Base-by-base conservation (phyloP, 306 rosid genomes). In the Hippophae rhamnoides region DNA sequence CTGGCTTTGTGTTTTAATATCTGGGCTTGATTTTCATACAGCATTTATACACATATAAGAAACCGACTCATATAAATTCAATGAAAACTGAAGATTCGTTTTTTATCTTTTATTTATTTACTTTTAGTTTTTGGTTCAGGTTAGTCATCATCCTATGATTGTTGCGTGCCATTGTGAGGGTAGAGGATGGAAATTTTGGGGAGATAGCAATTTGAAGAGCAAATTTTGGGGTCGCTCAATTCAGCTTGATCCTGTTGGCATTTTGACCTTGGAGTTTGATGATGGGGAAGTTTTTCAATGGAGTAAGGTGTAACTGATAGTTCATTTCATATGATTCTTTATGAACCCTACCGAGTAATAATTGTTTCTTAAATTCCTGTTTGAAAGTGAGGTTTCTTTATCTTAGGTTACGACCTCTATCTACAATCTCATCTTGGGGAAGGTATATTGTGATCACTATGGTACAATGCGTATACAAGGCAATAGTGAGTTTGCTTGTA, bases 191-290 rank as follows among this genome's bases (percentile, higher is more conserved):
- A 88, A 81, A 81, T 93, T 93, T 79, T 86, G 84, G 84, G 99
- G 82, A 11, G 99, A 93, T 70, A 93, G 99, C 87, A 93, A 93
- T 78, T 81, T 93, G 74, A 93, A 86, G 80, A 93, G 99, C 84
- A 93, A 93, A 80, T 93, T 93, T 72, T 89, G 99, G 99, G 99
- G 99, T 62, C 85, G 99, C 47, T 93, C 99, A 26, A 93, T 93
- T 72, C 99, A 93, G 81, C 90, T 93, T 77, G 99, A 93, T 67
- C 99, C 99, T 66, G 85, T 86, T 45, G 99, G 99, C 68, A 38
- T 47, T 56, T 80, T 93, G 80, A 88, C 94, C 52, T 66, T 93
- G 84, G 85, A 88, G 76, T 93, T 93, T 80, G 99, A 93, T 52
- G 99, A 93, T 63, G 99, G 99, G 52, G 99, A 93, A 72, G 75